Conservation (phyloP, 108 stramenopile genomes). For the Fistulifera solaris region DNA sequence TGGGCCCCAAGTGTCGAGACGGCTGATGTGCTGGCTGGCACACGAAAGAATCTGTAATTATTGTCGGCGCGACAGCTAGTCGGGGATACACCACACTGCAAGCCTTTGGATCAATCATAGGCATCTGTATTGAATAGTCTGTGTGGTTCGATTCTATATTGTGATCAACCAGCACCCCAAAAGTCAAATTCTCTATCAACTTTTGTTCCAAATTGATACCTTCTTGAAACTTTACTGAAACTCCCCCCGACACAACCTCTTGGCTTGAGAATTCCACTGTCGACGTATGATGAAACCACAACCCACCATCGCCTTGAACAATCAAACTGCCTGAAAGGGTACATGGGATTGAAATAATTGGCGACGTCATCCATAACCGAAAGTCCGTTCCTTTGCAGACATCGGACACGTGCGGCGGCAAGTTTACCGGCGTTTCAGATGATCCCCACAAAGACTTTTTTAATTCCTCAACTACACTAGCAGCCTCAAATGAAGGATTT, state of each 20-base stretch:
- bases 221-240: background rate
- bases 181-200: slow-evolving; percentile 63
- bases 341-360: slow-evolving; percentile 41
- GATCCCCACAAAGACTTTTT: slow-evolving; percentile 25
- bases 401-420: too few relatives aligned
- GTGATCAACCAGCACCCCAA: slow-evolving; percentile 52
- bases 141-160: slow-evolving; percentile 43
- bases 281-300: slow-evolving; percentile 73
- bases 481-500: slow-evolving; percentile 53
- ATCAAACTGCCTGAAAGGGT: slow-evolving; percentile 16
- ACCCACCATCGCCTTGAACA: slow-evolving; percentile 42
- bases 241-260: slow-evolving; percentile 24
- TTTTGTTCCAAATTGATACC: background rate
- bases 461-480: slow-evolving; percentile 21
- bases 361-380: slow-evolving; percentile 61
- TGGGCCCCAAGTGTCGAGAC: slow-evolving; percentile 27
- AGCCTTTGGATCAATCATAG: slow-evolving; percentile 28
- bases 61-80: slow-evolving; percentile 37
- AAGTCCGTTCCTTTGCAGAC: slow-evolving; percentile 39
- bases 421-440: slow-evolving; percentile 5
- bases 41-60: slow-evolving; percentile 38
- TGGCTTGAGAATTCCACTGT: slow-evolving; percentile 56
- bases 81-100: slow-evolving; percentile 33
- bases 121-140: slow-evolving; percentile 41
- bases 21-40: slow-evolving; percentile 41